Conservation (phyloP, 164 flowering plant species). For the Umbilicus rupestris region DNA sequence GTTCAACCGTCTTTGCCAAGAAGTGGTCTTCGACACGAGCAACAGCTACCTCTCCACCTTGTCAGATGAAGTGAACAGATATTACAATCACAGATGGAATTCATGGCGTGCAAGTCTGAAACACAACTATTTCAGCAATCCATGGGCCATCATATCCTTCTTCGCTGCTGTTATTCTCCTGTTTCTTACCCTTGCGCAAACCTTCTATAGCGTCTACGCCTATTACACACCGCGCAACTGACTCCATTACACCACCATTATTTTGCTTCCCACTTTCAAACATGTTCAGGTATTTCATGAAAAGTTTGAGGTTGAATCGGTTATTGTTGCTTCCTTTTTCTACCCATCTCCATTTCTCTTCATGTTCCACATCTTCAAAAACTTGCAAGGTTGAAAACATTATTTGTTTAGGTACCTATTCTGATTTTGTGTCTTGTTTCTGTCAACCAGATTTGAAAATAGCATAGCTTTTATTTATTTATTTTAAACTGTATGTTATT, state of each 20-base stretch:
- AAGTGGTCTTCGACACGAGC: slow-evolving; percentile 76
- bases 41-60: slow-evolving; percentile 63
- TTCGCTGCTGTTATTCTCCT: slow-evolving; percentile 66
- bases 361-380: no score
- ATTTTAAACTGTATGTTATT: no score
- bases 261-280: neutral
- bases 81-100: slow-evolving; percentile 69
- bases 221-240: slow-evolving; percentile 37
- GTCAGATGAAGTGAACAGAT: slow-evolving; percentile 56
- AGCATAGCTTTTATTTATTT: no score
- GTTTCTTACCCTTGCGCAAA: slow-evolving; percentile 60
- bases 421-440: no score
- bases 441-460: no score
- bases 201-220: slow-evolving; percentile 52
- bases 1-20: slow-evolving; percentile 75
- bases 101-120: slow-evolving; percentile 70
- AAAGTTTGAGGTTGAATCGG: no score
- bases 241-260: neutral
- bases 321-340: no score
- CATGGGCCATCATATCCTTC: slow-evolving; percentile 77
- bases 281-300: no score
- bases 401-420: no score
- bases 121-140: slow-evolving; percentile 75
- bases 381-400: no score
- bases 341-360: no score